These are phyloP conservation scores for Pseudognaphalium luteoalbum DNA, from an alignment of 129 eudicot species.

Conservation along the genomic window DNA sequence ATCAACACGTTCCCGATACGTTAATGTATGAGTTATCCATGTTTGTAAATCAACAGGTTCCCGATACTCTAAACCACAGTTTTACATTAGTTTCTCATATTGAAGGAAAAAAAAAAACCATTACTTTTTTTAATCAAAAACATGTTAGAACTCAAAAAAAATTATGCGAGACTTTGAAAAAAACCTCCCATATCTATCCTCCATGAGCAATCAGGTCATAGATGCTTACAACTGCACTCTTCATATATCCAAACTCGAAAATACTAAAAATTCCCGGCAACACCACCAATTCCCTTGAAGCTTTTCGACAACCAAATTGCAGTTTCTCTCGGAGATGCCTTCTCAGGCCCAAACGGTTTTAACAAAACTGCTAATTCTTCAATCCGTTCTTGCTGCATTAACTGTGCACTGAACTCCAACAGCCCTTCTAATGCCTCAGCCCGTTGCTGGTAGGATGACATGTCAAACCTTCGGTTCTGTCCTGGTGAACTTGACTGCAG, in stretches of 20 bases:
- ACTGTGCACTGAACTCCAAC: constrained; percentile 89
- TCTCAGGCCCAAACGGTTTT: constrained; percentile 90
- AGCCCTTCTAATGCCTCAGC: constrained; percentile 98
- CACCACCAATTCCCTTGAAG: constrained; percentile 58
- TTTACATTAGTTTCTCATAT: neutral
- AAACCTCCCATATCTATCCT: constrained; percentile 14
- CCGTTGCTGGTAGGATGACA: constrained; percentile 81
- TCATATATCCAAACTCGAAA: neutral
- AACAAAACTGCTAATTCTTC: constrained; percentile 77
- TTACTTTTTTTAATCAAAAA: neutral
- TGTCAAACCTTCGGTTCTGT: constrained; percentile 56
- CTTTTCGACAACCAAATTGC: constrained; percentile 96
- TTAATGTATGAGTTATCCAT: neutral
- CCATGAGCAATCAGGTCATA: constrained; percentile 41
- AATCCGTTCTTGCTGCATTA: constrained; percentile 78
- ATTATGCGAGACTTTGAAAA: constrained; percentile 21
- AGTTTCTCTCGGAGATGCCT: constrained; percentile 90
- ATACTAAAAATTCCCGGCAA: constrained; percentile 19
- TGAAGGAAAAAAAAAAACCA: neutral
- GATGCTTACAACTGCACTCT: constrained; percentile 9
- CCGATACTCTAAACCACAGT: neutral
- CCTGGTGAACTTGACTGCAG: constrained; percentile 46
- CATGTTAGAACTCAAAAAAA: neutral
- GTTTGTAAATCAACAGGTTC: neutral
- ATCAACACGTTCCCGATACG: no score